Conservation (phyloP, 805 yeast genomes). For the Torulaspora franciscae region DNA sequence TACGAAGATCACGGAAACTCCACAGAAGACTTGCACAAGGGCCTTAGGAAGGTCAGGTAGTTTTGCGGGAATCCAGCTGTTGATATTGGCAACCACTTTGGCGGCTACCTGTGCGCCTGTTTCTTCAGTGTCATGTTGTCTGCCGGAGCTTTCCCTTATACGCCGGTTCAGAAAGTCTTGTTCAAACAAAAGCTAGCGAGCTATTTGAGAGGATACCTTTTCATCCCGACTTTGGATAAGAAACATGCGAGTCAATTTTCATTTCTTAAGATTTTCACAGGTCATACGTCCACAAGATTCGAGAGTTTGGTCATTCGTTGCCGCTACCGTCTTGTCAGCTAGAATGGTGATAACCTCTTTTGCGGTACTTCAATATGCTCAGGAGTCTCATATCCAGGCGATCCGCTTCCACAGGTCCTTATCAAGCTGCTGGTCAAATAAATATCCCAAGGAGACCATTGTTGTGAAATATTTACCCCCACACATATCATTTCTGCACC, state of each 20-base stretch:
- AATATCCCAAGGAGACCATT: conserved; percentile 49
- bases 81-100: conserved; percentile 20
- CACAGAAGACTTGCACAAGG: conserved; percentile 11
- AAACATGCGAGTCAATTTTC: conserved; percentile 22
- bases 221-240: conserved; percentile 16
- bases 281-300: conserved; percentile 22
- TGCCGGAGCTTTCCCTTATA: conserved; percentile 10
- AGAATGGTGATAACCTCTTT: conserved; percentile 27
- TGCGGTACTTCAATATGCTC: conserved; percentile 20
- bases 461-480: too few relatives aligned
- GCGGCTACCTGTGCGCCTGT: conserved; percentile 15
- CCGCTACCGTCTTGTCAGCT: conserved; percentile 33
- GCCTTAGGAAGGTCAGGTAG: conserved; percentile 9
- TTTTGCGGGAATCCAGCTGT: conserved; percentile 6
- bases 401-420: conserved; percentile 24
- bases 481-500: conserved; percentile 46
- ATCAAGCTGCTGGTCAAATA: conserved; percentile 23
- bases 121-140: conserved; percentile 14
- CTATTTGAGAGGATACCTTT: conserved; percentile 16
- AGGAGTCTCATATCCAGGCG: conserved; percentile 11
- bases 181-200: conserved; percentile 11
- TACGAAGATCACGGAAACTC: conserved; percentile 3
- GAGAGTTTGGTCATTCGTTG: conserved; percentile 20
- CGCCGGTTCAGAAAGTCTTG: conserved; percentile 9
- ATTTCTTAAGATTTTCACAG: conserved; percentile 10